Evolutionary conservation across 805 yeast genomes (phyloP), one percentile per base, ranked within the genome.

Genomic region (Candida tibetensis): DNA sequence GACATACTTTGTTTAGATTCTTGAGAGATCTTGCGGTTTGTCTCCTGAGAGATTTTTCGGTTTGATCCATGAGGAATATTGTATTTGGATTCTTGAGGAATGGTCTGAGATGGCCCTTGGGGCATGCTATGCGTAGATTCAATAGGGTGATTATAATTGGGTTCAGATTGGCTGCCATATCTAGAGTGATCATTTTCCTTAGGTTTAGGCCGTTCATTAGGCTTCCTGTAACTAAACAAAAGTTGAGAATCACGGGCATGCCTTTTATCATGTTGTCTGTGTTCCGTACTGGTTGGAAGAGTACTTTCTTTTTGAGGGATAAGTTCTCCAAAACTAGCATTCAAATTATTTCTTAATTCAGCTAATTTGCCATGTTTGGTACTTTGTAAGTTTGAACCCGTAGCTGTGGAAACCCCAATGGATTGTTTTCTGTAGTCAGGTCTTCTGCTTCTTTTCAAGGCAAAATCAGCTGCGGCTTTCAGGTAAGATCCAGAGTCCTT

Each of bases 391-490:
- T 30, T 58, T 41, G 57, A 57, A 9, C 63, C 64, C 28, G 34
- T 31, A 2, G 49, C 32, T n/a, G 43, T 17, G 2, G 41, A 17
- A 4, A 37, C 28, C 6, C 30, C 30, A 9, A 29, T 4, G 8
- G 51, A 37, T 25, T 51, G 58, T 32, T 67, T 68, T 19, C 69
- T 47, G 48, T 68, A 67, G 43, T 66, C 71, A 2, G 62, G 55
- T 32, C 74, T 52, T 41, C 73, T 62, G 39, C 68, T 58, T 39
- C 74, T 49, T 29, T 58, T 57, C 41, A 68, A 53, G 2, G 68
- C 47, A 46, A 64, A 60, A 30, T 53, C 58, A 4, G 47, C 45
- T 5, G 31, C 35, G 13, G n/a, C n/a, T n/a, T n/a, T n/a, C n/a
- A n/a, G n/a, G n/a, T n/a, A n/a, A n/a, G n/a, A n/a, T n/a, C n/a